phyloP scores from a whole-genome alignment of 2,329 filamentous ascomycete genomes.

The Xylaria sp. region DNA sequence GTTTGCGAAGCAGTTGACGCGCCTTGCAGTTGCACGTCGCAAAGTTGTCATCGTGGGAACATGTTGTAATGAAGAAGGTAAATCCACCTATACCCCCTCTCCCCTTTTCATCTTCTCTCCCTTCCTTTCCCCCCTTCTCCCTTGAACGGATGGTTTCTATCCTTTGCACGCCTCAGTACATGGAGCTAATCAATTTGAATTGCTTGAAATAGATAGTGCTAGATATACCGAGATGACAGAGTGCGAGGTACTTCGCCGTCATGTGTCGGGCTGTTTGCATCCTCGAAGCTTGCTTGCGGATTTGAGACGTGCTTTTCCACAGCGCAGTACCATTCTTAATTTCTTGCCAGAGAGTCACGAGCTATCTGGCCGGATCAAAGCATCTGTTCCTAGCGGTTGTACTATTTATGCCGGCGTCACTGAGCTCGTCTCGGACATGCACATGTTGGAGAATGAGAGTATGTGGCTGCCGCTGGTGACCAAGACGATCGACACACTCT shows the following conservation, averaged over 20 bases:
- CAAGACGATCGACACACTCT: conserved; percentile 28
- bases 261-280: conserved; percentile 43
- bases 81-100: conserved; percentile 1
- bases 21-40: conserved; percentile 33
- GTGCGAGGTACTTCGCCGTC: neutral
- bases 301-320: conserved; percentile 47
- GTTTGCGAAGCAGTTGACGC: conserved; percentile 45
- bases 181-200: neutral
- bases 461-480: conserved; percentile 2
- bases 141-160: conserved; percentile 23
- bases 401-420: conserved; percentile 41
- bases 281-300: conserved; percentile 44
- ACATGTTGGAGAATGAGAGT: conserved; percentile 32
- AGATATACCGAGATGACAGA: conserved; percentile 41
- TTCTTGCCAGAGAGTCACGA: conserved; percentile 47
- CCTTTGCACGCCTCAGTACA: neutral
- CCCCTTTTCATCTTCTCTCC: neutral
- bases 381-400: conserved; percentile 44
- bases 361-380: conserved; percentile 45
- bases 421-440: conserved; percentile 25
- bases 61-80: conserved; percentile 17
- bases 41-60: conserved; percentile 28
- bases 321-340: conserved; percentile 48
- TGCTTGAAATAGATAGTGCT: conserved; percentile 7
- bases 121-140: neutral